Conservation (phyloP, 1,284 basidiomycete species). For the Cutaneotrichosporon mucoides region DNA sequence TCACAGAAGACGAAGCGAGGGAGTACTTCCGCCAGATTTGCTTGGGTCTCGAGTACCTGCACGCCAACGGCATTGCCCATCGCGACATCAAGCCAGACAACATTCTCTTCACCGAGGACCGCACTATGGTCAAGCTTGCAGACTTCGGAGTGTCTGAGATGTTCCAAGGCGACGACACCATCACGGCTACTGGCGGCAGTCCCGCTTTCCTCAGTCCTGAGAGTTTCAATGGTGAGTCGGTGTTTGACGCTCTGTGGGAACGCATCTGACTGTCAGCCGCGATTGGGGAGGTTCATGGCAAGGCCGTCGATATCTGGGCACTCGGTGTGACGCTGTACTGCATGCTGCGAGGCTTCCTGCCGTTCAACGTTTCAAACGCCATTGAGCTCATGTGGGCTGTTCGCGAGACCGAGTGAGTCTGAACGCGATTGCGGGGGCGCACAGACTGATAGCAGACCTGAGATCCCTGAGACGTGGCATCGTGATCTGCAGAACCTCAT, state of each 20-base stretch:
- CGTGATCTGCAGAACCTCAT: constrained; percentile 44
- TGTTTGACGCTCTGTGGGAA: background rate
- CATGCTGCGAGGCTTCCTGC: constrained; percentile 54
- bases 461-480: constrained; percentile 45
- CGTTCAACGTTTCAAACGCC: constrained; percentile 53
- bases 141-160: constrained; percentile 59
- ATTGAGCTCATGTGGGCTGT: constrained; percentile 54
- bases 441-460: constrained; percentile 25
- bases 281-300: constrained; percentile 48
- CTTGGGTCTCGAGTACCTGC: constrained; percentile 55
- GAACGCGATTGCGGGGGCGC: background rate
- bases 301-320: constrained; percentile 56
- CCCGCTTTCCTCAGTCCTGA: constrained; percentile 59
- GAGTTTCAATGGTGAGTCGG: constrained; percentile 36
- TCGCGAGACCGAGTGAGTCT: constrained; percentile 48
- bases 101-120: constrained; percentile 53
- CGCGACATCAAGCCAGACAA: constrained; percentile 57
- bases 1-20: constrained; percentile 27
- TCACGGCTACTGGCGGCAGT: constrained; percentile 52
- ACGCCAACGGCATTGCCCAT: constrained; percentile 55
- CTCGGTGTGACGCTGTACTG: constrained; percentile 57
- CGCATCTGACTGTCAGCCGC: background rate
- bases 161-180: constrained; percentile 52
- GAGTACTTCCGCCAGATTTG: constrained; percentile 56
- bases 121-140: constrained; percentile 54